Evolutionary conservation across 1,284 basidiomycete species (phyloP).

Genomic region (Fistulinella staudtii): DNA sequence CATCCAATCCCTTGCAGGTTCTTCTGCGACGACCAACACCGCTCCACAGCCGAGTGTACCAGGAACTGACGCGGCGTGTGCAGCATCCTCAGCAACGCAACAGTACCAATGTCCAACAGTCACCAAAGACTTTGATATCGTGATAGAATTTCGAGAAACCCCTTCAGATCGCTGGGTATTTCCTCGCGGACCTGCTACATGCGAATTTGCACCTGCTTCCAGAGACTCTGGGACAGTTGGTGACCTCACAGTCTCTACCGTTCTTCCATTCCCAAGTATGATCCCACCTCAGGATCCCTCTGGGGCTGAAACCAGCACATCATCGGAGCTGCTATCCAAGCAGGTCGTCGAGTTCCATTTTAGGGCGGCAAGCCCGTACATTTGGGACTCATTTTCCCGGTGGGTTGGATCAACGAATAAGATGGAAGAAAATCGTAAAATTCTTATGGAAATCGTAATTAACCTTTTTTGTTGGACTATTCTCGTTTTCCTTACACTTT

Average conservation of each 20-base stretch:
- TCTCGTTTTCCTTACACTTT: slow-evolving; percentile 2
- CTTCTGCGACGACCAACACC: slow-evolving; percentile 16
- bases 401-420: slow-evolving; percentile 57
- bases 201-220: slow-evolving; percentile 34
- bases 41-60: slow-evolving; percentile 9
- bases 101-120: slow-evolving; percentile 25
- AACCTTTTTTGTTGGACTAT: not conserved
- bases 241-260: slow-evolving; percentile 41
- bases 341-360: slow-evolving; percentile 48
- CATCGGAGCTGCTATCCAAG: slow-evolving; percentile 8
- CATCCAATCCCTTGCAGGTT: slow-evolving; percentile 51
- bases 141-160: slow-evolving; percentile 64
- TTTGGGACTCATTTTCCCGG: slow-evolving; percentile 52
- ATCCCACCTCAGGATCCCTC: slow-evolving; percentile 11
- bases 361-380: slow-evolving; percentile 38
- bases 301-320: slow-evolving; percentile 10
- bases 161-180: slow-evolving; percentile 59
- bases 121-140: slow-evolving; percentile 57
- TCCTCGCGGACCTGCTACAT: slow-evolving; percentile 53
- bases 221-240: slow-evolving; percentile 19
- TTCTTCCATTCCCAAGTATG: slow-evolving; percentile 31
- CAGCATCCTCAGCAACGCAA: slow-evolving; percentile 12
- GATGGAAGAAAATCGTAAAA: slow-evolving; percentile 39
- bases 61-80: slow-evolving; percentile 11
- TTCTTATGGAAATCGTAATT: slow-evolving; percentile 42